Base-by-base conservation (phyloP, 2,329 filamentous ascomycete species). In the Huntiella savannae region DNA sequence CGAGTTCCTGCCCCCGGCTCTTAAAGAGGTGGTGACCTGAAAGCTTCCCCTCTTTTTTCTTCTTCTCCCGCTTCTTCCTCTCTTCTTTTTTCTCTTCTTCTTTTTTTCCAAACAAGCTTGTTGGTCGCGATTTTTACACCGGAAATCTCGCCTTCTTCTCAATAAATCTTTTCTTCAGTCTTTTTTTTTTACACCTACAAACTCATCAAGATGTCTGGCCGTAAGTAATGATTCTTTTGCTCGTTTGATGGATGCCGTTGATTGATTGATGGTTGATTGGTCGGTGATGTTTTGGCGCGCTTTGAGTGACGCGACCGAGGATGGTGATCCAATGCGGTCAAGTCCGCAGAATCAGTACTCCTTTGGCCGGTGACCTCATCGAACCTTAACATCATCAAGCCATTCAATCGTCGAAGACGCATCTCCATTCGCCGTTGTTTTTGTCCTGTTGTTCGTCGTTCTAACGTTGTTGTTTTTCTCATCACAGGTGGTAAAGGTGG, bases 401-500 rank as follows among this genome's bases (percentile, higher is more conserved):
- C 38, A 4, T 11, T 48, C 19, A 19, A 34, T 33, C 7, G n/a
- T 17, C 8, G 22, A 28, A 7, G 22, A 28, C 6, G 22, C 8
- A 28, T 7, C 22, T 8, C 8, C 22, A 28, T 28, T 10, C 22
- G 22, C 2, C 22, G 7, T 17, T 11, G n/a, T 34, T 19, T 43
- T 13, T 13, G 6, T 10, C 3, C 22, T 28, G 22, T 28, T 28
- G 22, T 28, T 15, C 16, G 32, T 40, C 4, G 38, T 45, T 17
- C 47, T 49, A 49, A 50, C 38, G 5, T 33, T 40, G 15, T 17
- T 17, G 5, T 8, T 36, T 39, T 33, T 16, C 43, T 48, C 16
- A 10, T 28, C 10, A 4, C 10, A 41, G 84, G 84, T 65, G 85
- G 85, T 66, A 92, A 93, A 72, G 86, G 86, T 68, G 87, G 87